Evolutionary conservation across 2,329 filamentous ascomycete species (phyloP).

Genomic region (Sodiomyces alkalinus): DNA sequence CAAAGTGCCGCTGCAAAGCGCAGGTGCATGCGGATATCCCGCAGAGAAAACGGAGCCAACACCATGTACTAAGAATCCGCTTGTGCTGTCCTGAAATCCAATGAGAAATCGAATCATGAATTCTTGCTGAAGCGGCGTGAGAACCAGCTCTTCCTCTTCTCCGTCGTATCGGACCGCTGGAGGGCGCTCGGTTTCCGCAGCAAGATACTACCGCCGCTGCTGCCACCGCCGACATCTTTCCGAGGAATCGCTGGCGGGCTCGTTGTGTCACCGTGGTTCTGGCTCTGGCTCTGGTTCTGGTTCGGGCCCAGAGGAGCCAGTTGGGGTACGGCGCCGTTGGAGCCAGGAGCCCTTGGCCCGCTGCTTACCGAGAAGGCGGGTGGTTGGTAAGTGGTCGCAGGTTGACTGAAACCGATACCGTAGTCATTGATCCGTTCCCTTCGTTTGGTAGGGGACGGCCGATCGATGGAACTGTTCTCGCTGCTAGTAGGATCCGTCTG

Average conservation of each 20-base stretch:
- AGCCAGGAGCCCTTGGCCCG: conserved; percentile 3
- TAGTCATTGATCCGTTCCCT: conserved; percentile 45
- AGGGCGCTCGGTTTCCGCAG: conserved; percentile 10
- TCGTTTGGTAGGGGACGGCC: conserved; percentile 38
- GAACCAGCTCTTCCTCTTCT: conserved; percentile 88
- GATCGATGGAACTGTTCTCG: conserved; percentile 82
- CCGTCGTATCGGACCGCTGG: conserved; percentile 21
- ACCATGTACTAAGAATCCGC: too few species aligned
- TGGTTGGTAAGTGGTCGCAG: conserved; percentile 25
- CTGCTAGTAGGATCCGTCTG: conserved; percentile 76
- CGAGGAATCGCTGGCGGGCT: conserved; percentile 6
- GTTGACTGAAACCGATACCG: conserved; percentile 41
- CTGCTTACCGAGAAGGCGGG: conserved; percentile 19
- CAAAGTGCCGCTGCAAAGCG: too few species aligned
- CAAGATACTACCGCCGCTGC: too few species aligned
- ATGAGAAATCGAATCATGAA: conserved; percentile 16
- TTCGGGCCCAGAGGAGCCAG: background rate
- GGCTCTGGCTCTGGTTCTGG: too few species aligned
- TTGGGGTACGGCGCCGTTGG: conserved; percentile 1
- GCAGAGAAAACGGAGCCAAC: too few species aligned
- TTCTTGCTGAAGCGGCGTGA: conserved; percentile 63
- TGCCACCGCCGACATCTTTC: conserved; percentile 9
- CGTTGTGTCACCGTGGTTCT: background rate
- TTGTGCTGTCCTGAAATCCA: too few species aligned
- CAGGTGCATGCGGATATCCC: too few species aligned